phyloP scores from a whole-genome alignment of 2,329 filamentous ascomycete species.

The Colletotrichum sp. region DNA sequence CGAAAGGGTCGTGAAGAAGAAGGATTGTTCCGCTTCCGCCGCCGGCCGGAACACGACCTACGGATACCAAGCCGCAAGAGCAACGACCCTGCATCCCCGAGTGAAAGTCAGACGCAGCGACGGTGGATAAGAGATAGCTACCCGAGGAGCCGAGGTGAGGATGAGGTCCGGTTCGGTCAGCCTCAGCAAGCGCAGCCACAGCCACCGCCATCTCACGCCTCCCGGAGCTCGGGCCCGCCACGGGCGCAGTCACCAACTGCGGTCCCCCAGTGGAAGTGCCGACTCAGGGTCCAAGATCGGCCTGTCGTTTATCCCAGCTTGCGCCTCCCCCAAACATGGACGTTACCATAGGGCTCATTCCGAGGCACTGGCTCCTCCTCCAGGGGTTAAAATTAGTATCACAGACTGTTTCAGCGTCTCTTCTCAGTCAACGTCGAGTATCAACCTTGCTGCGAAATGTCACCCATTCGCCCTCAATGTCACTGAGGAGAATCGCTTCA shows the following conservation, averaged over 20 bases:
- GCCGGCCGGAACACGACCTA: neutral
- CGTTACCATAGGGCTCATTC: neutral
- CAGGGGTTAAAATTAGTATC: constrained; percentile 8
- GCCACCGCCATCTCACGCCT: neutral
- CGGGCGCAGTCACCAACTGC: neutral
- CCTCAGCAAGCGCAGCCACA: neutral
- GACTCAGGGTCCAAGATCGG: neutral
- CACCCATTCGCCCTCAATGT: neutral
- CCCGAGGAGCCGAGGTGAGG: neutral
- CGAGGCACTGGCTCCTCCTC: neutral
- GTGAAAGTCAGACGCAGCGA: neutral
- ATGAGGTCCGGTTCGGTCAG: neutral
- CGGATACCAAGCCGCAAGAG: neutral
- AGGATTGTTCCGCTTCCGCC: neutral
- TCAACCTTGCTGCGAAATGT: neutral
- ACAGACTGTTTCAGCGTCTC: constrained; percentile 9
- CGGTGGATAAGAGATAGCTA: neutral
- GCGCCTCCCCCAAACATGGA: neutral
- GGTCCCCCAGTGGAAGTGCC: neutral
- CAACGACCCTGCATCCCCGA: neutral
- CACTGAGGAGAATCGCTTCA: neutral
- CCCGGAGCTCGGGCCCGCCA: neutral
- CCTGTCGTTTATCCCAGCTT: neutral
- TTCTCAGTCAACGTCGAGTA: neutral
- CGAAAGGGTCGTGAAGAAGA: neutral